Evolutionary conservation across 2,329 filamentous ascomycete genomes (phyloP).

Genomic region (Penicillium verrucosum): DNA sequence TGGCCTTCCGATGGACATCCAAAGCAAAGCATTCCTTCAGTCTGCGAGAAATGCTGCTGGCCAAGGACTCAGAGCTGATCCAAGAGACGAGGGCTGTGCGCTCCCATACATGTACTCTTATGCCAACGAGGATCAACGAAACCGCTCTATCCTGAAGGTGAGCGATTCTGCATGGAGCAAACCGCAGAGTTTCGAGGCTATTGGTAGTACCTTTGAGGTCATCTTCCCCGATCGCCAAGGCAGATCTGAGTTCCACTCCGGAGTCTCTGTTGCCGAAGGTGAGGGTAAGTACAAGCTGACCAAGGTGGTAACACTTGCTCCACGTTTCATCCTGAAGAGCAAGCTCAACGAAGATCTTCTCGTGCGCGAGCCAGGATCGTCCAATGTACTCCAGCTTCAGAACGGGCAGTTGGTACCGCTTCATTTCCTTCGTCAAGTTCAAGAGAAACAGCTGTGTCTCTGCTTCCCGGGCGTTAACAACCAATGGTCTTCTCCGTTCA

Average conservation of each 20-base stretch:
- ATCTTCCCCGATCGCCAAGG: constrained; percentile 70
- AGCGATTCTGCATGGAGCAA: constrained; percentile 95
- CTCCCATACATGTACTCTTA: constrained; percentile 96
- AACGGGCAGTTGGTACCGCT: constrained; percentile 78
- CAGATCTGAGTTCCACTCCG: constrained; percentile 81
- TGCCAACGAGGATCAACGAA: constrained; percentile 81
- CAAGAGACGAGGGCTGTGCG: constrained; percentile 57
- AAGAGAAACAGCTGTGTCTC: constrained; percentile 83
- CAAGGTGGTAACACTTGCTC: constrained; percentile 89
- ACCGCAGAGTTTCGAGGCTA: constrained; percentile 95
- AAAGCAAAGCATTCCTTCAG: constrained; percentile 85
- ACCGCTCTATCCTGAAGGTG: constrained; percentile 81
- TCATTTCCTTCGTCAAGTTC: constrained; percentile 80
- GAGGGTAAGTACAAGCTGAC: constrained; percentile 98
- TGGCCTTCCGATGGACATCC: constrained; percentile 79
- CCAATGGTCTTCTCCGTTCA: constrained; percentile 96
- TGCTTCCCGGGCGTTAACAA: constrained; percentile 94
- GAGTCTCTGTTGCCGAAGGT: constrained; percentile 82
- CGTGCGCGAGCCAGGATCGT: constrained; percentile 87
- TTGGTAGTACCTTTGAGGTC: constrained; percentile 88
- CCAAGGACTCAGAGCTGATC: constrained; percentile 62
- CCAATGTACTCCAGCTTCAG: constrained; percentile 74
- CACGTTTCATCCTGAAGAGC: constrained; percentile 91
- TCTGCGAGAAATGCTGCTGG: constrained; percentile 79
- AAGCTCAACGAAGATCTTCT: constrained; percentile 84